Conservation (phyloP, 257 asterid genomes). For the Echites panduratus region DNA sequence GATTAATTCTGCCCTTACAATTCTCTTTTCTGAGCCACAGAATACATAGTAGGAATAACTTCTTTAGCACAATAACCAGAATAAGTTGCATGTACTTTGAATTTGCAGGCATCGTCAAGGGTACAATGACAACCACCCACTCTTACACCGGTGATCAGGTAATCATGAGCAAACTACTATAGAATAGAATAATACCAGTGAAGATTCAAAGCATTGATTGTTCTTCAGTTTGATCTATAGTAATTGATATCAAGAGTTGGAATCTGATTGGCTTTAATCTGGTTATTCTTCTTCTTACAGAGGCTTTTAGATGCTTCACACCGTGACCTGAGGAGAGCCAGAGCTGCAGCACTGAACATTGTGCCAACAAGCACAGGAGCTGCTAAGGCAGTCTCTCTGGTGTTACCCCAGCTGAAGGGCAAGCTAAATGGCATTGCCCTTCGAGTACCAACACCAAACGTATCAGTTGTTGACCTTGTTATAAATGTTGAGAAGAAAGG, state of each 20-base stretch:
- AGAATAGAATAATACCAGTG: no score
- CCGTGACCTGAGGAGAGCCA: constrained; percentile 80
- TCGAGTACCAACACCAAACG: constrained; percentile 95
- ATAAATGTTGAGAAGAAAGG: constrained; percentile 81
- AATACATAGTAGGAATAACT: background rate
- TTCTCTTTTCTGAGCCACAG: background rate
- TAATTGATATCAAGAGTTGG: background rate
- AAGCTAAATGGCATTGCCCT: constrained; percentile 91
- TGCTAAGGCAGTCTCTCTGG: constrained; percentile 91
- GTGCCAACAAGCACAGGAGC: constrained; percentile 97
- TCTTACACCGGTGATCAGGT: constrained; percentile 99
- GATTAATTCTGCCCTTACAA: background rate
- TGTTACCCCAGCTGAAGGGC: constrained; percentile 90
- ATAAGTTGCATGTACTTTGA: background rate
- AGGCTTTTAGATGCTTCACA: constrained; percentile 93
- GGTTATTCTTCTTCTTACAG: constrained; percentile 27
- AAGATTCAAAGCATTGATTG: no score
- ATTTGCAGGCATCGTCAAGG: constrained; percentile 81
- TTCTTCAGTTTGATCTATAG: background rate
- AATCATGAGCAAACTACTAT: constrained; percentile 2
- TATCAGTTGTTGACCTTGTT: constrained; percentile 85
- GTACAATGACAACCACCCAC: constrained; percentile 96
- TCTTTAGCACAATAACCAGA: background rate
- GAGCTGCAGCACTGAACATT: constrained; percentile 91
- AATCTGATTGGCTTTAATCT: background rate